Percentiles rank a stretch among this genome's conserved stretches.
These are phyloP conservation scores for Ceratocystiopsis minuta DNA, from an alignment of 2,329 filamentous ascomycete genomes.

Conservation along the genomic window DNA sequence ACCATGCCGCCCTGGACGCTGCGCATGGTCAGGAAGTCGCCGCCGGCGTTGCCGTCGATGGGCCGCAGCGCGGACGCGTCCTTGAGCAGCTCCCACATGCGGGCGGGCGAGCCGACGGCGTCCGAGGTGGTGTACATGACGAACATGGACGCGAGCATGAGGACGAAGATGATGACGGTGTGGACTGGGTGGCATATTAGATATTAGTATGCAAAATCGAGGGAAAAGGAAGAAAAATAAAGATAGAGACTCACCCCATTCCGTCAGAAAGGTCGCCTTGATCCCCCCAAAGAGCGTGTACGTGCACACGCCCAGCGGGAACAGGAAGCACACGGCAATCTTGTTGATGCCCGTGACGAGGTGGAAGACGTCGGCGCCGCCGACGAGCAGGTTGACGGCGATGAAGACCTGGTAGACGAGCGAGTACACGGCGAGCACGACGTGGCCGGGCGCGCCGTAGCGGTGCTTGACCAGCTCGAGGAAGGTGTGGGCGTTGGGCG, in stretches of 20 bases:
- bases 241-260: too few species aligned
- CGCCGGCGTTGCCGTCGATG: slow-evolving; percentile 16
- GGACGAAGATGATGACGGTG: slow-evolving; percentile 21
- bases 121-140: slow-evolving; percentile 13
- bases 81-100: slow-evolving; percentile 20
- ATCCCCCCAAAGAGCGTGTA: too few species aligned
- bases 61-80: slow-evolving; percentile 16
- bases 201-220: slow-evolving; percentile 21
- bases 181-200: too few species aligned
- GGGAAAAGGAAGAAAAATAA: slow-evolving; percentile 14
- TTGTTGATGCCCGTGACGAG: not conserved
- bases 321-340: too few species aligned
- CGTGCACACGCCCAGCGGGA: too few species aligned
- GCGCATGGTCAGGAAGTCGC: slow-evolving; percentile 21
- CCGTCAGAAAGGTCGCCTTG: too few species aligned
- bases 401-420: slow-evolving; percentile 21
- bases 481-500: slow-evolving; percentile 23
- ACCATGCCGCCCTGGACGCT: slow-evolving; percentile 18
- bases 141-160: slow-evolving; percentile 22
- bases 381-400: too few species aligned
- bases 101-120: slow-evolving; percentile 15
- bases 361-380: too few species aligned
- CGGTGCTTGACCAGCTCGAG: slow-evolving; percentile 22
- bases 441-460: slow-evolving; percentile 20
- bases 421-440: too few species aligned